Evolutionary conservation across 768 basidiomycete species (phyloP), one percentile per base, ranked within the genome.

Genomic region (Xerocomellus amylosporus): DNA sequence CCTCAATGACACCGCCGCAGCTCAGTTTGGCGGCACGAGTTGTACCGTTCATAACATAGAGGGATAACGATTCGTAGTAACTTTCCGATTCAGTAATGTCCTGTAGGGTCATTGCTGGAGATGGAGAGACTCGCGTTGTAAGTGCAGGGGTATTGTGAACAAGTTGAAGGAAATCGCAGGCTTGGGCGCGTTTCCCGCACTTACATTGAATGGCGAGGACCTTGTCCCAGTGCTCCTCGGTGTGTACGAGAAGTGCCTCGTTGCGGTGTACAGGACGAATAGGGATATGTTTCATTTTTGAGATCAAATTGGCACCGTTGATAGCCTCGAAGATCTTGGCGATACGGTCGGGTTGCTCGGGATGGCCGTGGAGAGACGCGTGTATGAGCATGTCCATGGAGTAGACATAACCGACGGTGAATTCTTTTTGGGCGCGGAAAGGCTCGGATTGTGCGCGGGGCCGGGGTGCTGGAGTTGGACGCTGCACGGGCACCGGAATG

Each of bases 1-100:
- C 90, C 70, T 97, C 93, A 58, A 98, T 87, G 46, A 95, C 95
- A 9, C 96, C 95, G 2, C 97, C 97, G 63, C 93, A 94, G 59
- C 94, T 96, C 33, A 98, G 73, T 30, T 85, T 79, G 4, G 97
- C 94, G 26, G 91, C 85, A 41, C 82, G 79, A 0, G 95, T 89
- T 2, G 97, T 97, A 31, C 84, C 83, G 40, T 81, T 79, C 75
- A 88, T 88, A 43, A 98, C 88, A 73, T 98, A 99, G 30, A 99
- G 84, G 34, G 95, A 98, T 22, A 96, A 77, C 20, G 87, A 85
- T 49, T 95, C 91, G 72, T 98, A 99, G 69, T 89, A 95, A 10
- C 78, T 77, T 58, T 85, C 84, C 2, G 90, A 87, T 62, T 88
- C 84, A 37, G 79, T 75, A 45, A 92, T 86, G 52, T 90, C 82